These are phyloP conservation scores for Colletotrichum acutatum DNA, from an alignment of 2,329 filamentous ascomycete genomes.

Conservation along the genomic window DNA sequence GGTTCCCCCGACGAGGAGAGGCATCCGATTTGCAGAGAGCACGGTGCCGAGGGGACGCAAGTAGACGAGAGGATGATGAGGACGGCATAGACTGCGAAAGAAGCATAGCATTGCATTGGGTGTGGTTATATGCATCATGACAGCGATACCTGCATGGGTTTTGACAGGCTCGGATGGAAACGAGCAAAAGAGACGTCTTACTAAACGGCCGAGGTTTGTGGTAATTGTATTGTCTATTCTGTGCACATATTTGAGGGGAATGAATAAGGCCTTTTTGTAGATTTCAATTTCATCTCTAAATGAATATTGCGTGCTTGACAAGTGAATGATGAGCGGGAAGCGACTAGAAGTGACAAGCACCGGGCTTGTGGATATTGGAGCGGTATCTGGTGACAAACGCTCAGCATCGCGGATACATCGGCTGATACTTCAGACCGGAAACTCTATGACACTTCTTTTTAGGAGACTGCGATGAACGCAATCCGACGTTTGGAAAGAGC, in stretches of 20 bases:
- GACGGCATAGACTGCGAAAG: slow-evolving; percentile 12
- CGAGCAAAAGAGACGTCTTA: not conserved
- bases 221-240: slow-evolving; percentile 33
- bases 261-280: not conserved
- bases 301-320: not conserved
- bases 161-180: slow-evolving; percentile 13
- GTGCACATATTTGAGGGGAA: slow-evolving; percentile 8
- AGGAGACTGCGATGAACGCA: not conserved
- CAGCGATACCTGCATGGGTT: slow-evolving; percentile 14
- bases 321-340: not conserved
- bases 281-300: not conserved
- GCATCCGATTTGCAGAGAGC: slow-evolving; percentile 70
- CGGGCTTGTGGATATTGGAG: not conserved
- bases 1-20: slow-evolving; percentile 62
- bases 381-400: not conserved
- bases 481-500: not conserved
- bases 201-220: slow-evolving; percentile 27
- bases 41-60: slow-evolving; percentile 40
- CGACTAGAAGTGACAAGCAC: not conserved
- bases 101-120: slow-evolving; percentile 32
- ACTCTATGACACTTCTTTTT: not conserved
- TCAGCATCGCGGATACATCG: not conserved
- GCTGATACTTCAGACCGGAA: not conserved
- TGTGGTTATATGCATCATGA: slow-evolving; percentile 26
- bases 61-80: slow-evolving; percentile 8